Percentiles rank a stretch among this genome's conserved stretches.
Evolutionary conservation across 2,329 filamentous ascomycete genomes (phyloP).

Genomic region (Aspergillus fumigatiaffinis): DNA sequence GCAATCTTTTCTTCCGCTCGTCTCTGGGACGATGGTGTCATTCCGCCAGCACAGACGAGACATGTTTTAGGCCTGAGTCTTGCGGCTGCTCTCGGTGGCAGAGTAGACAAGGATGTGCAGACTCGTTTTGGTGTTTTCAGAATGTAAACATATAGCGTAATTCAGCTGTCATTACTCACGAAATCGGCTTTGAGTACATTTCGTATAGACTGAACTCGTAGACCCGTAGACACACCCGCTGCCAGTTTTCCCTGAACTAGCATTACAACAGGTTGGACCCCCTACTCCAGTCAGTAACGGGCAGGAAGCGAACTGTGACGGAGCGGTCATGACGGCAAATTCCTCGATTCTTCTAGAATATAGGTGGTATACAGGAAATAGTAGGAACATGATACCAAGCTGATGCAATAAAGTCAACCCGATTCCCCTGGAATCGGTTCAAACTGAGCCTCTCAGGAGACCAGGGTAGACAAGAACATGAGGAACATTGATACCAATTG

Average conservation of each 20-base stretch:
- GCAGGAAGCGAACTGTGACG: neutral
- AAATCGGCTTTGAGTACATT: neutral
- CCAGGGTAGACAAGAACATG: neutral
- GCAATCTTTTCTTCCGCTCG: constrained; percentile 83
- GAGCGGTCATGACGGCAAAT: neutral
- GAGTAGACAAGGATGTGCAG: constrained; percentile 55
- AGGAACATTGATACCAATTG: neutral
- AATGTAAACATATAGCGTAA: constrained; percentile 54
- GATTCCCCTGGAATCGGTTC: neutral
- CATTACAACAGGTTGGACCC: no score
- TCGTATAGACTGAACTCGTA: neutral
- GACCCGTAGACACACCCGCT: no score
- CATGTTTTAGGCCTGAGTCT: constrained; percentile 69
- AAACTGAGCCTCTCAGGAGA: neutral
- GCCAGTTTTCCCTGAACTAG: no score
- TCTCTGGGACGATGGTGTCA: constrained; percentile 86
- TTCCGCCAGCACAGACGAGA: constrained; percentile 72
- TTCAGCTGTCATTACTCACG: neutral
- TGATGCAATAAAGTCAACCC: neutral
- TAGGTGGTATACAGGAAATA: constrained; percentile 7
- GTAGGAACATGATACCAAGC: neutral
- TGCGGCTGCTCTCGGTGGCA: constrained; percentile 66
- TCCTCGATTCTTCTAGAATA: neutral
- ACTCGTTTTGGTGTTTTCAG: constrained; percentile 76
- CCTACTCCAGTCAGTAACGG: neutral